Evolutionary conservation across 2,329 filamentous ascomycete species (phyloP).

Genomic region (Exophiala lecanii-corni): DNA sequence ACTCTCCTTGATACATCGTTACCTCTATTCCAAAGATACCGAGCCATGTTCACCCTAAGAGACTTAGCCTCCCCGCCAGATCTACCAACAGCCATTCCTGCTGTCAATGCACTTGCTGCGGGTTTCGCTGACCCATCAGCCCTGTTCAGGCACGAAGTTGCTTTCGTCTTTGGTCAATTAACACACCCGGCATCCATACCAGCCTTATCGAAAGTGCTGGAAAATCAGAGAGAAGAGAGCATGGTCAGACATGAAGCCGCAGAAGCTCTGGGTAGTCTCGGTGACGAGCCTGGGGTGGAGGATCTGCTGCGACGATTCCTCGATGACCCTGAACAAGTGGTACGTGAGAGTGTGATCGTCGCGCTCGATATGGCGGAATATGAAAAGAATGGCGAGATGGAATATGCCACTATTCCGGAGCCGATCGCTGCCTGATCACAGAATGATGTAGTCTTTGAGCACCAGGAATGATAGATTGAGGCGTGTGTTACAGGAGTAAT

Average conservation of each 20-base stretch:
- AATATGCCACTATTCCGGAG: conserved; percentile 82
- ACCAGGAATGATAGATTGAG: no score
- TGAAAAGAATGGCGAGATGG: conserved; percentile 79
- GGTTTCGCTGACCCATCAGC: conserved; percentile 83
- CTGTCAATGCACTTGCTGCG: conserved; percentile 76
- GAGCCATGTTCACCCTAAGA: conserved; percentile 95
- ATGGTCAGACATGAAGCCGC: conserved; percentile 99
- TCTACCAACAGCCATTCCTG: conserved; percentile 81
- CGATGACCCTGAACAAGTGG: conserved; percentile 85
- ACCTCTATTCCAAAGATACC: conserved; percentile 87
- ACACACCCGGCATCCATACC: conserved; percentile 96
- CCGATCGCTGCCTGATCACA: conserved; percentile 17
- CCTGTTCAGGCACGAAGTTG: conserved; percentile 94
- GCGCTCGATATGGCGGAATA: conserved; percentile 98
- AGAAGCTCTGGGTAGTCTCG: conserved; percentile 88
- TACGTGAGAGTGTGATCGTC: conserved; percentile 90
- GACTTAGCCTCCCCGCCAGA: conserved; percentile 92
- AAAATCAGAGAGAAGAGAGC: conserved; percentile 74
- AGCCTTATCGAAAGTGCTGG: conserved; percentile 71
- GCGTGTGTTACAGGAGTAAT: conserved; percentile 13
- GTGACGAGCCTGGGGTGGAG: conserved; percentile 89
- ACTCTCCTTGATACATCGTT: conserved; percentile 71
- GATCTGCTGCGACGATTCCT: conserved; percentile 77
- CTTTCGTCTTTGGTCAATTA: conserved; percentile 95
- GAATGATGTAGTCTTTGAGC: not conserved